These are phyloP conservation scores for Proliferodiscus dingleyae DNA, from an alignment of 2,329 filamentous ascomycete species.

Conservation along the genomic window DNA sequence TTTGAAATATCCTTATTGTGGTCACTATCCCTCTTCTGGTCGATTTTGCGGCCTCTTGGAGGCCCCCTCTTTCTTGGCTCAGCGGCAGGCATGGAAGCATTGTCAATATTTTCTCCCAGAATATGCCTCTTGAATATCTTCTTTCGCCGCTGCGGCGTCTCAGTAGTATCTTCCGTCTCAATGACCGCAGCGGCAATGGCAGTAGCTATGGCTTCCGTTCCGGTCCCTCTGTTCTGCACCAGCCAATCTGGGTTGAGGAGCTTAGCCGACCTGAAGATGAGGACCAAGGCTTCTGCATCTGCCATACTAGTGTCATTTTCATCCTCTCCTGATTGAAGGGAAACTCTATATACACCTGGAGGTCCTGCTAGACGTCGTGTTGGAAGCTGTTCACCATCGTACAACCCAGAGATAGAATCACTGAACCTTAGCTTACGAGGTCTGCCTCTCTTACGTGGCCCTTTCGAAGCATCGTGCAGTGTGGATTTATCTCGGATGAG, in stretches of 20 bases:
- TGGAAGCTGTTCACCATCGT: constrained; percentile 4
- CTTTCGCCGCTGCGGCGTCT: constrained; percentile 1
- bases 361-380: constrained; percentile 10
- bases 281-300: constrained; percentile 18
- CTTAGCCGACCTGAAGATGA: constrained; percentile 29
- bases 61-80: too few species aligned
- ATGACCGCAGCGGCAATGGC: constrained; percentile 7
- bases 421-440: too few species aligned
- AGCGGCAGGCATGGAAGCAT: background rate
- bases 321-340: constrained; percentile 26
- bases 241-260: constrained; percentile 22
- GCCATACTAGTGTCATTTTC: constrained; percentile 30
- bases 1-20: too few species aligned
- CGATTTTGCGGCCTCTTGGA: too few species aligned
- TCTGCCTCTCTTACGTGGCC: too few species aligned
- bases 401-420: too few species aligned
- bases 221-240: constrained; percentile 12
- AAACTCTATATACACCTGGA: constrained; percentile 5
- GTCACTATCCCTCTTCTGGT: too few species aligned
- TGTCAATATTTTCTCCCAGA: background rate
- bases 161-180: constrained; percentile 6
- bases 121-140: background rate
- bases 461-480: too few species aligned
- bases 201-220: constrained; percentile 9
- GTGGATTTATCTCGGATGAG: too few species aligned